phyloP scores from a whole-genome alignment of 2,329 filamentous ascomycete species.

The Cercospora sp. region DNA sequence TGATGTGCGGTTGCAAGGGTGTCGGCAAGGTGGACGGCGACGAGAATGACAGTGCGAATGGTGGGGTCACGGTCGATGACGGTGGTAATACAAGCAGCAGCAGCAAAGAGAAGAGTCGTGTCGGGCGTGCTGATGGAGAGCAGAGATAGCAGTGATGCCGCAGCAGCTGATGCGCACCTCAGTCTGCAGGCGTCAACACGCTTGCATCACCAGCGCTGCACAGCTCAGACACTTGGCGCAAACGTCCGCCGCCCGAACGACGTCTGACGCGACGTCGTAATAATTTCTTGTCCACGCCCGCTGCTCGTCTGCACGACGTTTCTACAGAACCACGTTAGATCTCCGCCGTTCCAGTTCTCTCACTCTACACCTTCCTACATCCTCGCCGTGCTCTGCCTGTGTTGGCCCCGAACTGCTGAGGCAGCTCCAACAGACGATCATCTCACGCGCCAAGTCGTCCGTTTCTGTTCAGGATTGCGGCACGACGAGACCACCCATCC shows the following conservation, averaged over 20 bases:
- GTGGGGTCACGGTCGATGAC: background rate
- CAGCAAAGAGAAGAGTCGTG: background rate
- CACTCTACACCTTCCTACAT: background rate
- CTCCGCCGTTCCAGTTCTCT: background rate
- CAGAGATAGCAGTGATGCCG: background rate
- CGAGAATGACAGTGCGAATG: slow-evolving; percentile 11
- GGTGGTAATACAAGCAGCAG: background rate
- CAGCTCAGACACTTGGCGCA: slow-evolving; percentile 2
- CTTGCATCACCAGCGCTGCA: slow-evolving; percentile 6
- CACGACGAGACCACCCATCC: background rate
- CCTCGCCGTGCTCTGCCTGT: background rate
- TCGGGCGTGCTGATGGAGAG: background rate
- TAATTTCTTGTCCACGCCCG: background rate
- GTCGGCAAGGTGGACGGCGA: background rate
- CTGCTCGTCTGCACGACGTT: background rate
- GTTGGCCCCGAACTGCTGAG: background rate
- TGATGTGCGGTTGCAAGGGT: slow-evolving; percentile 3
- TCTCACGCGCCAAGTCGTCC: slow-evolving; percentile 12
- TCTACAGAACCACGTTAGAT: background rate
- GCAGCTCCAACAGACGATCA: background rate
- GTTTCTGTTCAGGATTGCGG: slow-evolving; percentile 7
- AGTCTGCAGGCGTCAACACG: slow-evolving; percentile 6
- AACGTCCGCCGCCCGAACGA: background rate
- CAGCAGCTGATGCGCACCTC: background rate
- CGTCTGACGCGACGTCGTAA: background rate